Percentiles rank a stretch among this genome's conserved stretches.
phyloP scores from a whole-genome alignment of 495 filamentous ascomycete genomes.

The Penicillium soppii region DNA sequence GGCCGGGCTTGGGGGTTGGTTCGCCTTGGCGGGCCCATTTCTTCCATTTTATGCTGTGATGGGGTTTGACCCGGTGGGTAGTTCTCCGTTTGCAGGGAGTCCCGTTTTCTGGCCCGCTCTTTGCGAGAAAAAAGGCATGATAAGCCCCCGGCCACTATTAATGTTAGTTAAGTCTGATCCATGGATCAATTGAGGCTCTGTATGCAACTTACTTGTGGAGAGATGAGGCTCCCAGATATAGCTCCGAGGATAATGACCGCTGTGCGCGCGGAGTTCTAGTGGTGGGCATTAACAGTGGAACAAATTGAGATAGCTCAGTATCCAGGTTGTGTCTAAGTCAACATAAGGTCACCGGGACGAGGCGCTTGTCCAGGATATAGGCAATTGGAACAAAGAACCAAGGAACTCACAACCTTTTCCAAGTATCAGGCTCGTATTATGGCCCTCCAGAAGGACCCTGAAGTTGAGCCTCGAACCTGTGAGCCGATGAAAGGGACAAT shows the following conservation, averaged over 20 bases:
- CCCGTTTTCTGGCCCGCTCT: conserved; percentile 26
- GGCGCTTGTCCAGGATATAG: neutral
- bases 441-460: neutral
- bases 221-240: conserved; percentile 5
- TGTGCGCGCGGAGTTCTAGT: conserved; percentile 2
- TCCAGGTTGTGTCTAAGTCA: neutral
- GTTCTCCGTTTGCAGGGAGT: conserved; percentile 9
- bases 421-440: neutral
- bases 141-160: conserved; percentile 21
- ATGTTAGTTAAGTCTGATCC: conserved; percentile 1
- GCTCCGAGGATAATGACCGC: conserved; percentile 14
- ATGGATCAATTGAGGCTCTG: neutral
- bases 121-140: conserved; percentile 27
- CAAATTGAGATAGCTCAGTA: neutral
- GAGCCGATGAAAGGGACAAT: neutral
- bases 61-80: conserved; percentile 11
- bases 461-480: neutral
- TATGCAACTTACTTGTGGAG: conserved; percentile 21
- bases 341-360: neutral
- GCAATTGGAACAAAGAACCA: neutral
- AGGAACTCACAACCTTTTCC: neutral
- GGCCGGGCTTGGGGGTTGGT: conserved; percentile 25
- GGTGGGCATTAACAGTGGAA: conserved; percentile 7
- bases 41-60: conserved; percentile 17
- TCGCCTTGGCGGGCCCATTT: conserved; percentile 7